Base-by-base conservation (phyloP, 2,329 filamentous ascomycete species). In the Alternaria atra region DNA sequence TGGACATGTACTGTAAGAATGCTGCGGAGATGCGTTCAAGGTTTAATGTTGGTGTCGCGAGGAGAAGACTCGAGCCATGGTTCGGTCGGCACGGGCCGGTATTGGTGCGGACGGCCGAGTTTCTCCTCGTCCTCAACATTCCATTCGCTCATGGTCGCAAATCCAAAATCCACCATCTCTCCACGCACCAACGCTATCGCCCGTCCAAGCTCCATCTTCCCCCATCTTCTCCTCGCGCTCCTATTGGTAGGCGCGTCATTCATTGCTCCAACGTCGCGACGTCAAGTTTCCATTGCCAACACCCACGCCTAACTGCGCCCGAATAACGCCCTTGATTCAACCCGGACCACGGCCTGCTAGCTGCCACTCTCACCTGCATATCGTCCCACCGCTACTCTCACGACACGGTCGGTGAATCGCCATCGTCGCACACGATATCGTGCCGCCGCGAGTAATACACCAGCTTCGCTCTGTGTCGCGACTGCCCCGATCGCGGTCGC, bases 341-440 rank as follows among this genome's bases (percentile, higher is more conserved):
- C 17, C 58, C 40, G 40, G 40, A 5, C 32, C 32, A 23, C 48
- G 52, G 65, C 58, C 58, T 52, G 52, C 54, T 51, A 58, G 63
- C 52, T 55, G 27, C 35, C 34, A 51, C 61, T 42, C 48, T 34
- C 35, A 27, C 43, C 52, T 60, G 69, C 67, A 67, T 60, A 57
- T 51, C 39, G 60, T 64, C 62, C 60, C 60, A 63, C 65, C 44
- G 59, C 62, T 46, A 48, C 42, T 51, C 58, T 30, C 51, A 46
- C 52, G 53, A 52, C 60, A 43, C 53, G 37, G 46, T 20, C 30
- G 23, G 17, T 35, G 29, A 47, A 55, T 40, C 43, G 53, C 47
- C 47, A 35, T 47, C 54, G 66, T 69, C 66, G 59, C 65, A 67
- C 66, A 54, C 57, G 40, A 44, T 51, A 44, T 51, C 60, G 52